Conservation (phyloP, 1,284 basidiomycete species). For the Fistulinella cinereoalba region DNA sequence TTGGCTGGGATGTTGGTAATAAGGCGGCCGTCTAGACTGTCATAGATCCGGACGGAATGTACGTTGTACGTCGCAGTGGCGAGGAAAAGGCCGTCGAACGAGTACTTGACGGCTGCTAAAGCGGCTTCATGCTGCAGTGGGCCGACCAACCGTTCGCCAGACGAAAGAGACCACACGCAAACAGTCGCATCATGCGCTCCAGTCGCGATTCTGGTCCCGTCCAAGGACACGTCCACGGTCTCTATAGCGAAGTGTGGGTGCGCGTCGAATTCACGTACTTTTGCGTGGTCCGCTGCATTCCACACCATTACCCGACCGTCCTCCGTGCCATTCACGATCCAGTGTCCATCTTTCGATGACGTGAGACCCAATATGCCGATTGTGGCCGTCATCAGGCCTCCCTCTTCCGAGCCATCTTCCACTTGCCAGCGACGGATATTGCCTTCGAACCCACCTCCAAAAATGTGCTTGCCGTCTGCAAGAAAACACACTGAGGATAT, state of each 20-base stretch:
- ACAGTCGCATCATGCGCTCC: slow-evolving; percentile 8
- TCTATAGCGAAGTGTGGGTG: background rate
- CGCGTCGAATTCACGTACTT: background rate
- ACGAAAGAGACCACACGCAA: slow-evolving; percentile 3
- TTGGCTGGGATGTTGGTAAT: background rate
- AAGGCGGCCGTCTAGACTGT: slow-evolving; percentile 3
- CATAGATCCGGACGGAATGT: slow-evolving; percentile 8
- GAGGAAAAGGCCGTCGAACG: slow-evolving; percentile 3
- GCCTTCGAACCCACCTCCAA: slow-evolving; percentile 5
- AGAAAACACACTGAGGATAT: slow-evolving; percentile 5
- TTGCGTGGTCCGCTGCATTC: background rate
- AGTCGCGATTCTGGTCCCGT: slow-evolving; percentile 3
- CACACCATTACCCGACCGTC: slow-evolving; percentile 2
- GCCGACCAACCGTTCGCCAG: slow-evolving; percentile 4
- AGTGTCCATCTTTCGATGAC: slow-evolving; percentile 6
- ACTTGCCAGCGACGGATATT: slow-evolving; percentile 4
- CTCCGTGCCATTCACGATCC: slow-evolving; percentile 4
- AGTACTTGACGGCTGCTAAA: slow-evolving; percentile 11
- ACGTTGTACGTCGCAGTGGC: slow-evolving; percentile 8
- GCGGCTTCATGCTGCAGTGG: slow-evolving; percentile 4
- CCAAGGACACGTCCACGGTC: slow-evolving; percentile 9
- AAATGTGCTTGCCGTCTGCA: slow-evolving; percentile 1
- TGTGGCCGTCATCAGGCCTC: background rate
- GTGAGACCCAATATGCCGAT: background rate
- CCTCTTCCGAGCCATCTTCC: slow-evolving; percentile 4